Percentiles rank a stretch among this genome's conserved stretches.
These are phyloP conservation scores for Rachicladosporium sp. DNA, from an alignment of 2,329 filamentous ascomycete genomes.

Conservation along the genomic window DNA sequence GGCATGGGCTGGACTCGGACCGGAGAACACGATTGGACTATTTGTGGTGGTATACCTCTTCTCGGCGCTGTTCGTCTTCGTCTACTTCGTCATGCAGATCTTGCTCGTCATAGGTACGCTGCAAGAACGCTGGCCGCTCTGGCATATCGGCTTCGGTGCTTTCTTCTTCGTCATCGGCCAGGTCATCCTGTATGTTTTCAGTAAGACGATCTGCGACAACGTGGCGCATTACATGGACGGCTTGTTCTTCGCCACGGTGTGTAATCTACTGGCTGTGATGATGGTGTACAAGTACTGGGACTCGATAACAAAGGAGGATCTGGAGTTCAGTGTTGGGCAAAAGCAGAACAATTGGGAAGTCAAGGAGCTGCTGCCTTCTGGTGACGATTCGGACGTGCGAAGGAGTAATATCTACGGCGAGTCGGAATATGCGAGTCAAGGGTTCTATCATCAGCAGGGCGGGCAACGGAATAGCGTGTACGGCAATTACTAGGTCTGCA, in stretches of 20 bases:
- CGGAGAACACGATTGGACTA: constrained; percentile 74
- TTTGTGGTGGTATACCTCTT: constrained; percentile 88
- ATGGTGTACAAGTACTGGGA: constrained; percentile 99
- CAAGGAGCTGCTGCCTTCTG: constrained; percentile 67
- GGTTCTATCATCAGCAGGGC: constrained; percentile 26
- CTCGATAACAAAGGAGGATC: constrained; percentile 93
- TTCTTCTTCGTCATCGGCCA: constrained; percentile 89
- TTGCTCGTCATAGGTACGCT: constrained; percentile 80
- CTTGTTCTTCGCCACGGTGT: constrained; percentile 84
- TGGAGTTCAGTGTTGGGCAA: constrained; percentile 93
- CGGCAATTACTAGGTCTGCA: neutral
- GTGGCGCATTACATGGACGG: constrained; percentile 90
- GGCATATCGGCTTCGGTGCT: constrained; percentile 79
- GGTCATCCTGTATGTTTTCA: constrained; percentile 84
- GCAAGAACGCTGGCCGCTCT: constrained; percentile 89
- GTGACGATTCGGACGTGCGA: constrained; percentile 61
- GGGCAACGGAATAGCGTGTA: constrained; percentile 3
- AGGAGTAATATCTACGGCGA: constrained; percentile 61
- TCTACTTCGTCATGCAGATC: constrained; percentile 81
- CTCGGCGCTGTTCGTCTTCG: constrained; percentile 71
- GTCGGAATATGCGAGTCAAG: constrained; percentile 44
- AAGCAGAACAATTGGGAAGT: constrained; percentile 98
- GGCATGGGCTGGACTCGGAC: constrained; percentile 72
- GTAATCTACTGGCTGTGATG: constrained; percentile 92
- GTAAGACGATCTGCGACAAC: constrained; percentile 67